phyloP scores from a whole-genome alignment of 306 rosid species.

The Castanea sativa region DNA sequence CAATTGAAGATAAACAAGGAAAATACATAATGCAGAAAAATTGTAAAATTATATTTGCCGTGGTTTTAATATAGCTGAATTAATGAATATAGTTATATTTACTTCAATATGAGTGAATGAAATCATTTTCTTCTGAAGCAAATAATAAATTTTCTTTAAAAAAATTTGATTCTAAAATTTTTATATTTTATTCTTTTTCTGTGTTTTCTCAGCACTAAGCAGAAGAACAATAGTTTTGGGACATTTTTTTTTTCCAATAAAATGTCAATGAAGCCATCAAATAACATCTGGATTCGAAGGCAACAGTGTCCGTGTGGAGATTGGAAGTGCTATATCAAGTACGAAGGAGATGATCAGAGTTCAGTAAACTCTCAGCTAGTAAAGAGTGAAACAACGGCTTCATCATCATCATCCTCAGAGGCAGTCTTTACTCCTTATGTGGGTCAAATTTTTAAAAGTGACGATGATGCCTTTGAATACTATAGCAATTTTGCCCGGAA shows the following conservation, averaged over 20 bases:
- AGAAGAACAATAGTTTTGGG: constrained; percentile 9
- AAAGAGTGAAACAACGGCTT: constrained; percentile 32
- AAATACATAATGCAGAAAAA: not conserved
- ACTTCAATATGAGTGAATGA: not conserved
- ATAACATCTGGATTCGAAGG: constrained; percentile 54
- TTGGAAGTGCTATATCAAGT: constrained; percentile 63
- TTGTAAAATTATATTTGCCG: not conserved
- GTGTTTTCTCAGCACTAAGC: not conserved
- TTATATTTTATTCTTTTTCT: not conserved
- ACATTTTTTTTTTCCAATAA: not conserved
- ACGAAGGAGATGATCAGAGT: constrained; percentile 52
- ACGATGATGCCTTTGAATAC: constrained; percentile 61
- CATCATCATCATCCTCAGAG: constrained; percentile 35
- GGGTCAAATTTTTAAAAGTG: constrained; percentile 65
- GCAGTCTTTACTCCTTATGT: constrained; percentile 69
- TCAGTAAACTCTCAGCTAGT: constrained; percentile 37
- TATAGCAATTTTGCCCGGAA: constrained; percentile 63
- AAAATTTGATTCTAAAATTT: too few species aligned
- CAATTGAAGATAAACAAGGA: not conserved
- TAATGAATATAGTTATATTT: not conserved
- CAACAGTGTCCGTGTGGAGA: constrained; percentile 75
- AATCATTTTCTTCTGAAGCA: not conserved
- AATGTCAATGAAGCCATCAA: constrained; percentile 46
- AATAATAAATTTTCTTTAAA: not conserved
- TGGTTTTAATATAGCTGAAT: not conserved